phyloP scores from a whole-genome alignment of 805 yeast species.

The Nakazawaea populi region DNA sequence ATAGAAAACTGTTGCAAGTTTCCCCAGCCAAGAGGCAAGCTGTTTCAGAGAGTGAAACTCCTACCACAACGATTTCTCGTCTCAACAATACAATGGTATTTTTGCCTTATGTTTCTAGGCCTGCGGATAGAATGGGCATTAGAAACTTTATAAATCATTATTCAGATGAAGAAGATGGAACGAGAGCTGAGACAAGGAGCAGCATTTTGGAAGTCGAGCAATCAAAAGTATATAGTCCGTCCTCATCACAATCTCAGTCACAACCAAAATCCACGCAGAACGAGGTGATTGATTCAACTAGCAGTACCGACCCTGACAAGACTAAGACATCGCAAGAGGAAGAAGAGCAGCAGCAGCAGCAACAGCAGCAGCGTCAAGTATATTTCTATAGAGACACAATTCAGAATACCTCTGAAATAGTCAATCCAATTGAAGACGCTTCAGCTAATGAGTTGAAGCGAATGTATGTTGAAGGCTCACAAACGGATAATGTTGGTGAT shows the following conservation, averaged over 20 bases:
- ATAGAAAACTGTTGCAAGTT: neutral
- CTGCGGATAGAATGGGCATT: neutral
- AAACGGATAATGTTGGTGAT: neutral
- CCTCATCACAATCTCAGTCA: neutral
- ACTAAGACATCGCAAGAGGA: neutral
- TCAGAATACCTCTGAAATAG: no score
- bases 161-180: neutral
- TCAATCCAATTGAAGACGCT: no score
- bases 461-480: neutral
- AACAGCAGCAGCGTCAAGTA: neutral
- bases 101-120: neutral
- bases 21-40: neutral
- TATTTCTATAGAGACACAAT: neutral
- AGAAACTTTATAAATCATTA: neutral
- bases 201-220: constrained; percentile 4
- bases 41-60: neutral
- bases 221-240: neutral
- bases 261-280: neutral
- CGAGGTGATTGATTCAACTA: constrained; percentile 2
- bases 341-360: no score
- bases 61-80: neutral
- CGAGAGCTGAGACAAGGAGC: neutral
- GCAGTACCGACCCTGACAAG: neutral
- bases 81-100: neutral
- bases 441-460: neutral